Base-by-base conservation (phyloP, 108 stramenopile genomes). In the Skeletonema grethae region DNA sequence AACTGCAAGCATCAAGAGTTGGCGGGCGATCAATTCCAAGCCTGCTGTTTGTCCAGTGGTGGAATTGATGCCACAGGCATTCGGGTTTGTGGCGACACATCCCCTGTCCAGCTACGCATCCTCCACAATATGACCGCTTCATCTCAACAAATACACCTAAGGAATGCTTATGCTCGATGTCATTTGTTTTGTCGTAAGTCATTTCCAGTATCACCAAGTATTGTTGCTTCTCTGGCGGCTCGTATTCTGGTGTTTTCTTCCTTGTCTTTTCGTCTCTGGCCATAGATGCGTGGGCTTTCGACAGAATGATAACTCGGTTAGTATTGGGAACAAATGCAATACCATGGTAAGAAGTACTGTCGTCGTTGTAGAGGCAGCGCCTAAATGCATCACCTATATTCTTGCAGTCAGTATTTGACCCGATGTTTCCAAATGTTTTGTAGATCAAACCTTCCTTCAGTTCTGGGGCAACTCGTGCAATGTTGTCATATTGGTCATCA, bases 401-500 rank as follows among this genome's bases (percentile, higher is more conserved):
- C 3, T 62, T 62, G 13, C 35, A n/a, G 32, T 35, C 29, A 11
- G 5, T 35, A 35, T 18, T 35, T 35, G 32, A 62, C 13, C 61
- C 61, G 15, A 62, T 35, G 18, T 62, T 12, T 30, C 32, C 32
- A 18, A 35, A 62, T 7, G 61, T 62, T 31, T 62, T 62, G 61
- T 62, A 62, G 29, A 62, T 62, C 13, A 62, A 35, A 18, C 34
- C 18, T 18, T 30, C 29, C 18, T 62, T 31, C 61, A 62, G 7
- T 35, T 62, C 61, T 2, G 61, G 61, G 3, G 61, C 29, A 34
- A 30, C 32, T 13, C 34, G 29, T 35, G 61, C 29, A 35, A 35
- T 62, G 29, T 62, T 62, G 61, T 62, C 61, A 6, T 34, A 62
- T 62, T 6, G 2, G 18, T 62, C 61, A 62, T 62, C 61, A 62